phyloP scores from a whole-genome alignment of 2,329 filamentous ascomycete species.

The Gaeumannomyces sp. region DNA sequence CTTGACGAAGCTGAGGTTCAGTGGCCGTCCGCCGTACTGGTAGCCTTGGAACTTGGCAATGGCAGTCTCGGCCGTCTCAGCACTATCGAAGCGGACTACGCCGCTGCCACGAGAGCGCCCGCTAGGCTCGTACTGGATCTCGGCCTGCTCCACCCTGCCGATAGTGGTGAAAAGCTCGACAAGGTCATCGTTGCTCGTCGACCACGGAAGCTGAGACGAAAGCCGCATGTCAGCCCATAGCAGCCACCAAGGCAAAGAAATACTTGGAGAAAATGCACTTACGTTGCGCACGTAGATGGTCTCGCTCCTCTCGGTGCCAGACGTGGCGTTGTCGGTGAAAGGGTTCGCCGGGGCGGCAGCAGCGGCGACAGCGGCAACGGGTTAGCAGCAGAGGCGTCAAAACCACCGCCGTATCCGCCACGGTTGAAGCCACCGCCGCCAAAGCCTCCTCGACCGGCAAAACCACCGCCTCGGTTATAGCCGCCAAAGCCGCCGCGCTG shows the following conservation, averaged over 20 bases:
- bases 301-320: slow-evolving; percentile 75
- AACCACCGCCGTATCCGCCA: slow-evolving; percentile 43
- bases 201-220: slow-evolving; percentile 77
- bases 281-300: slow-evolving; percentile 96
- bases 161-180: slow-evolving; percentile 97
- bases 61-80: slow-evolving; percentile 82
- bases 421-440: slow-evolving; percentile 35
- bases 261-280: slow-evolving; percentile 37
- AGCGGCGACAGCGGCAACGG: slow-evolving; percentile 40
- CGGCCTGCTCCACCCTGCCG: slow-evolving; percentile 95
- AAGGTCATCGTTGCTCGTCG: slow-evolving; percentile 95
- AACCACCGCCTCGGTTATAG: slow-evolving; percentile 37
- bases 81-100: slow-evolving; percentile 86
- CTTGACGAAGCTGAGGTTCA: slow-evolving; percentile 90
- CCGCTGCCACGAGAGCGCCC: slow-evolving; percentile 91
- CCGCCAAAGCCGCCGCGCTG: slow-evolving; percentile 51
- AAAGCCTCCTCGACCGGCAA: slow-evolving; percentile 37
- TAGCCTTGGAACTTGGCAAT: slow-evolving; percentile 98
- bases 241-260: background rate
- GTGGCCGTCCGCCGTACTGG: slow-evolving; percentile 89
- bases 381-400: slow-evolving; percentile 39
- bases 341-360: slow-evolving; percentile 55
- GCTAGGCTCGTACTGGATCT: slow-evolving; percentile 97
- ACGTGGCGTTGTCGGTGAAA: slow-evolving; percentile 88
- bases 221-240: slow-evolving; percentile 17